Conservation (phyloP, 2,329 filamentous ascomycete species). For the Pseudogymnoascus sp. region DNA sequence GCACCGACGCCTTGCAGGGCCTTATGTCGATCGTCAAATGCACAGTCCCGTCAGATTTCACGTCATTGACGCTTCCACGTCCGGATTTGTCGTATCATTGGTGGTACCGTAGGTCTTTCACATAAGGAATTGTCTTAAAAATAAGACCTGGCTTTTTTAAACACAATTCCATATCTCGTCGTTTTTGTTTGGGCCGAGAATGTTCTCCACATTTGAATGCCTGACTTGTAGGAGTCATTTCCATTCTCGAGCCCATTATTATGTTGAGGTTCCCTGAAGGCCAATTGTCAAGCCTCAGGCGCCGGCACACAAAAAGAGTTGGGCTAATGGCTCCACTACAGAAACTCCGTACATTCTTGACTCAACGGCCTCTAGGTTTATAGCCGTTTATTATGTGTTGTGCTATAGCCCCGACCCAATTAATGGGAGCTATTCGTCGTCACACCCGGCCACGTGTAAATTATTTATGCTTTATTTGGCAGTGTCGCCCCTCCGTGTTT, state of each 20-base stretch:
- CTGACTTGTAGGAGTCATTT: not conserved
- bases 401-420: not conserved
- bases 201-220: not conserved
- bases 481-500: slow-evolving; percentile 11
- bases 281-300: not conserved
- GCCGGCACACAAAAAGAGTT: not conserved
- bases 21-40: not conserved
- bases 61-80: not conserved
- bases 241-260: not conserved
- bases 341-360: not conserved
- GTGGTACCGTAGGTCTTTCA: not conserved
- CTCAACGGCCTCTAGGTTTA: not conserved
- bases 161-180: not conserved
- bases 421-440: not conserved
- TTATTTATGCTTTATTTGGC: not conserved
- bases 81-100: not conserved
- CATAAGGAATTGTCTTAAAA: not conserved
- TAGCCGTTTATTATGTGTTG: not conserved
- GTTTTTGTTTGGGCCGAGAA: not conserved
- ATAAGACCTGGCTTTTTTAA: not conserved
- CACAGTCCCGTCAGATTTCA: not conserved
- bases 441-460: not conserved
- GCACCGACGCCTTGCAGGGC: not conserved
- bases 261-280: not conserved
- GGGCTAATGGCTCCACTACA: not conserved